phyloP scores from a whole-genome alignment of 2,329 filamentous ascomycete genomes.

The Colletotrichum musicola region DNA sequence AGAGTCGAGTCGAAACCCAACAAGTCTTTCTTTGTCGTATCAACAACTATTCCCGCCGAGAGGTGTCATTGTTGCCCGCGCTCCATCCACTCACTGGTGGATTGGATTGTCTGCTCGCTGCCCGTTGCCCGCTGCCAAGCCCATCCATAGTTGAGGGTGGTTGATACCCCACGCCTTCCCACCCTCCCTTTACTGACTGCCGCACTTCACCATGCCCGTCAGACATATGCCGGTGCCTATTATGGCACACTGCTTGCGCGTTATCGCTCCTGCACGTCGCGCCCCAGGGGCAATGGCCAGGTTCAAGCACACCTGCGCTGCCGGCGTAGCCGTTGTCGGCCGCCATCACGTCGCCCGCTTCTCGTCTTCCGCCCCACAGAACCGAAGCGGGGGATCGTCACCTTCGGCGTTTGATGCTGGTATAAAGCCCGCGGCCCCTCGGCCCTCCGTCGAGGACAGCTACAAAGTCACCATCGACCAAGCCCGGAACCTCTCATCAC shows the following conservation, averaged over 20 bases:
- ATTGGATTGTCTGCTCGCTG: too few species aligned
- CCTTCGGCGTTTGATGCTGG: constrained; percentile 15
- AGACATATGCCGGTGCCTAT: constrained; percentile 25
- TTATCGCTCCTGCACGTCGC: constrained; percentile 16
- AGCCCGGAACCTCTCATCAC: constrained; percentile 28
- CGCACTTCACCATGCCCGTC: constrained; percentile 30
- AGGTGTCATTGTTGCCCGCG: too few species aligned
- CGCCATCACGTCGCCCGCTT: constrained; percentile 30
- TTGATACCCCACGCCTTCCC: constrained; percentile 16
- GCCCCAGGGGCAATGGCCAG: constrained; percentile 15
- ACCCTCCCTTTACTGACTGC: not conserved
- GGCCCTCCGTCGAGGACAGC: constrained; percentile 16
- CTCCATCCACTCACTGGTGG: too few species aligned
- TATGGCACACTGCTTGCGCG: constrained; percentile 29
- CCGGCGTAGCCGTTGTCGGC: constrained; percentile 24
- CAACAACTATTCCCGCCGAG: too few species aligned
- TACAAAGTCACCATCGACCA: constrained; percentile 32
- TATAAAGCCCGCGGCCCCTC: constrained; percentile 24
- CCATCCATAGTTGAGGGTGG: not conserved
- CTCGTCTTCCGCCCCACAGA: constrained; percentile 28
- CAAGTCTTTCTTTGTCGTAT: too few species aligned
- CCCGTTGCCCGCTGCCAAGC: not conserved
- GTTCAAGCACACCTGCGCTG: constrained; percentile 21
- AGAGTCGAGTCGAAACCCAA: too few species aligned
- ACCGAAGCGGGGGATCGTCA: constrained; percentile 27